A percentile compares a stretch with the other conserved stretches of the same genome.
These are phyloP conservation scores for Didymosphaeria variabile DNA, from an alignment of 2,329 filamentous ascomycete genomes.

Conservation along the genomic window DNA sequence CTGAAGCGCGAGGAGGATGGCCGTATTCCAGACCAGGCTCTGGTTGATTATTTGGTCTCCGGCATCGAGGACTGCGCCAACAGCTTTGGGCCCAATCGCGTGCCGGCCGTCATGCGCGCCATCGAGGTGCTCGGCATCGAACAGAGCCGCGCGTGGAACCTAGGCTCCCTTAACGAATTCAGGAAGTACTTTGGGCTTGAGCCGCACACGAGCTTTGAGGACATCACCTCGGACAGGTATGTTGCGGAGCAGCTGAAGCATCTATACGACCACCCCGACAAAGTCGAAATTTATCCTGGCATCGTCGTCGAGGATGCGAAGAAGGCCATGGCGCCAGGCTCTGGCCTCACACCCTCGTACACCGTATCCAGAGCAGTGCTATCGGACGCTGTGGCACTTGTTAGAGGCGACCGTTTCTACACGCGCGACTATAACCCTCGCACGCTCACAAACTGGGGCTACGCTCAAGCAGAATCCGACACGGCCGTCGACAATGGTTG, in stretches of 20 bases:
- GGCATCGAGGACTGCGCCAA: constrained; percentile 80
- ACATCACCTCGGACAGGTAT: constrained; percentile 80
- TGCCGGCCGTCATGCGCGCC: constrained; percentile 76
- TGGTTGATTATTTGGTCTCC: constrained; percentile 73
- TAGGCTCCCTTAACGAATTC: constrained; percentile 85
- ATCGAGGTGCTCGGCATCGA: constrained; percentile 84
- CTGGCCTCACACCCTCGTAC: constrained; percentile 78
- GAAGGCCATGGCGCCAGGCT: constrained; percentile 71
- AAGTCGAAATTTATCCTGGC: constrained; percentile 82
- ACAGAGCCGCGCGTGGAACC: constrained; percentile 78
- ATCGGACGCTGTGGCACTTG: constrained; percentile 80
- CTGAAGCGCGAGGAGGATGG: constrained; percentile 73
- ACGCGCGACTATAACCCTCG: constrained; percentile 76
- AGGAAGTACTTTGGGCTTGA: constrained; percentile 82
- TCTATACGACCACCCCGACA: constrained; percentile 77
- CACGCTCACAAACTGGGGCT: constrained; percentile 85
- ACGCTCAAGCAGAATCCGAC: constrained; percentile 77
- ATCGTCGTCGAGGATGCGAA: constrained; percentile 80
- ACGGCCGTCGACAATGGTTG: constrained; percentile 79
- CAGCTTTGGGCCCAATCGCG: constrained; percentile 69
- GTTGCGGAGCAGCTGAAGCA: constrained; percentile 69
- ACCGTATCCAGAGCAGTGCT: constrained; percentile 80
- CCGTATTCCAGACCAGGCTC: constrained; percentile 76
- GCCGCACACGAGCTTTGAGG: constrained; percentile 79
- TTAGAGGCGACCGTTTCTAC: constrained; percentile 81